Conservation (phyloP, 2,329 filamentous ascomycete species). For the Calonectria crousiana region DNA sequence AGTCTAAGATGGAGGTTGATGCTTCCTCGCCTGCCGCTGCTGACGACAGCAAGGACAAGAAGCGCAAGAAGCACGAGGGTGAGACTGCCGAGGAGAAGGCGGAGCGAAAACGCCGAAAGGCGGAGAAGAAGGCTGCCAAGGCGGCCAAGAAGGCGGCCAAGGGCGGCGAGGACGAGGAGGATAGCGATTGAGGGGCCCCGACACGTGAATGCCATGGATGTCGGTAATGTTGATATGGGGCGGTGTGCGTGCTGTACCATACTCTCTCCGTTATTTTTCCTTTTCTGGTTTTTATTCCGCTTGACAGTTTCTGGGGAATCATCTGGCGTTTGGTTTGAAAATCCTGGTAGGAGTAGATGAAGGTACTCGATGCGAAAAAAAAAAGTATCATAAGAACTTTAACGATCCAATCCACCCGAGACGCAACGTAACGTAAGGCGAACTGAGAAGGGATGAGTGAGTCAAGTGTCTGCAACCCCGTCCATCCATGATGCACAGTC, state of each 20-base stretch:
- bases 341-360: slow-evolving; percentile 47
- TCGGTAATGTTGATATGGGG: slow-evolving; percentile 41
- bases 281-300: slow-evolving; percentile 35
- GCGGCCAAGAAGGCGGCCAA: slow-evolving; percentile 66
- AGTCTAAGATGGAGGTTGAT: slow-evolving; percentile 52
- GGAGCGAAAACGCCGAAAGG: slow-evolving; percentile 70
- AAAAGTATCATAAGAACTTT: slow-evolving; percentile 41
- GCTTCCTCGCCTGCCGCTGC: slow-evolving; percentile 54
- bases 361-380: slow-evolving; percentile 42
- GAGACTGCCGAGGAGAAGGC: slow-evolving; percentile 78
- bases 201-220: slow-evolving; percentile 37
- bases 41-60: slow-evolving; percentile 71
- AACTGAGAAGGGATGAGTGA: not conserved
- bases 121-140: slow-evolving; percentile 71
- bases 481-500: not conserved
- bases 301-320: slow-evolving; percentile 34
- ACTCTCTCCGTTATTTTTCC: slow-evolving; percentile 35
- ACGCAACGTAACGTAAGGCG: slow-evolving; percentile 7
- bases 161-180: slow-evolving; percentile 65
- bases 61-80: slow-evolving; percentile 86
- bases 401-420: not conserved
- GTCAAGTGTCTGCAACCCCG: not conserved
- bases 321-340: slow-evolving; percentile 47
- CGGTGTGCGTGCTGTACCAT: slow-evolving; percentile 46
- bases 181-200: slow-evolving; percentile 59